Percentiles rank a stretch among this genome's conserved stretches.
These are phyloP conservation scores for Metarhizium robertsii DNA, from an alignment of 2,329 filamentous ascomycete species.

Conservation along the genomic window DNA sequence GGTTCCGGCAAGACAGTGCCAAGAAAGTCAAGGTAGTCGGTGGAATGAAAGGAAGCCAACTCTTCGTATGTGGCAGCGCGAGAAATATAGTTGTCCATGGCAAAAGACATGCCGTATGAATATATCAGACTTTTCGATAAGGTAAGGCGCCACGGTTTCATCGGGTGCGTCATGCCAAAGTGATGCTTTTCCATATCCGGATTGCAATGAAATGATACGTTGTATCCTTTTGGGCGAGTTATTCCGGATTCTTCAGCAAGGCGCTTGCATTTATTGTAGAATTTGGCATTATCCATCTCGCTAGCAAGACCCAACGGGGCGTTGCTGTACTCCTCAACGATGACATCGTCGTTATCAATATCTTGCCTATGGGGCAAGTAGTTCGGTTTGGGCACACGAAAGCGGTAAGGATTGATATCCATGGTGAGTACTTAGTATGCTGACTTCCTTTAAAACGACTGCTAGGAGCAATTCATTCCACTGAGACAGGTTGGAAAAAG, in stretches of 20 bases:
- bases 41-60: constrained; percentile 75
- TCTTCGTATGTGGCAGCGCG: constrained; percentile 81
- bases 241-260: constrained; percentile 57
- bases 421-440: constrained; percentile 8
- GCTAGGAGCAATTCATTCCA: background rate
- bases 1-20: constrained; percentile 59
- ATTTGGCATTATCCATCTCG: constrained; percentile 47
- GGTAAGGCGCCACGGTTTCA: constrained; percentile 97
- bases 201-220: constrained; percentile 92
- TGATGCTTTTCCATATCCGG: constrained; percentile 93
- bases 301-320: constrained; percentile 39
- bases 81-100: constrained; percentile 89
- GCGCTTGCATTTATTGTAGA: constrained; percentile 48
- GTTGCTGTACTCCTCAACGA: constrained; percentile 42
- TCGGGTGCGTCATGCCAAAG: constrained; percentile 92
- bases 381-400: constrained; percentile 48
- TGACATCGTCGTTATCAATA: constrained; percentile 38
- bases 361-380: constrained; percentile 48
- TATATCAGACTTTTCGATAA: constrained; percentile 92
- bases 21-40: constrained; percentile 86
- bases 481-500: background rate
- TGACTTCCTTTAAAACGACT: background rate
- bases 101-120: constrained; percentile 89
- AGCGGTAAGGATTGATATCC: constrained; percentile 39
- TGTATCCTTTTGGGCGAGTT: constrained; percentile 73